These are phyloP conservation scores for Torrubiellomyces zombiae DNA, from an alignment of 2,329 filamentous ascomycete species.

Conservation along the genomic window DNA sequence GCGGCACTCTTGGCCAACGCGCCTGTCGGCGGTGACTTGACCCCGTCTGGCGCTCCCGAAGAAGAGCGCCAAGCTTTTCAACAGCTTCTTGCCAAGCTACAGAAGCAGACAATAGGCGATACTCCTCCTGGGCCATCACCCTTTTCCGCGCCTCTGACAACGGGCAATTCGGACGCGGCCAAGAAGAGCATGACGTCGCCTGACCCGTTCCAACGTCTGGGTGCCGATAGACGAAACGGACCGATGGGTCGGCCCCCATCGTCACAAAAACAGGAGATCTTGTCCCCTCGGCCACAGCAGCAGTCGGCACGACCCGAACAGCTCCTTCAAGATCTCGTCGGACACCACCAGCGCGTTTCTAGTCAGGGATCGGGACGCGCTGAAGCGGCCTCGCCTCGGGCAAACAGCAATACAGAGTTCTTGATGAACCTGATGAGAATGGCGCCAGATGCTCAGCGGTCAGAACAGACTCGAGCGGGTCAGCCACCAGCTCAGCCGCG, in stretches of 20 bases:
- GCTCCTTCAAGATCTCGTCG: slow-evolving; percentile 42
- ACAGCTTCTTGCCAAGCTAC: slow-evolving; percentile 65
- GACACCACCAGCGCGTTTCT: slow-evolving; percentile 38
- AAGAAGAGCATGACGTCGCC: slow-evolving; percentile 28
- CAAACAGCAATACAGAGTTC: slow-evolving; percentile 61
- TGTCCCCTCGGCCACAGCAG: slow-evolving; percentile 31
- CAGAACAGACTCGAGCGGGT: slow-evolving; percentile 25
- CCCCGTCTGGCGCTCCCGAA: slow-evolving; percentile 21
- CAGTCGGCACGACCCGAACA: slow-evolving; percentile 40
- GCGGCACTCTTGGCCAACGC: slow-evolving; percentile 12
- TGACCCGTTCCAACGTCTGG: slow-evolving; percentile 30
- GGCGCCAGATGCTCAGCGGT: slow-evolving; percentile 29
- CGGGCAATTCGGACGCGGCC: slow-evolving; percentile 9
- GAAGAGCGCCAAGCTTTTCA: slow-evolving; percentile 78
- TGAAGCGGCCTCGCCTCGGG: slow-evolving; percentile 25
- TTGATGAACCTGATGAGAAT: slow-evolving; percentile 65
- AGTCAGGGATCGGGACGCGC: slow-evolving; percentile 31
- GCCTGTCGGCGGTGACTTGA: slow-evolving; percentile 2
- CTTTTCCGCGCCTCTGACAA: slow-evolving; percentile 24
- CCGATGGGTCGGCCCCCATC: slow-evolving; percentile 22
- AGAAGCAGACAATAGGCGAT: slow-evolving; percentile 33
- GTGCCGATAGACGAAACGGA: slow-evolving; percentile 27
- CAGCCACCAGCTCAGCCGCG: slow-evolving; percentile 8
- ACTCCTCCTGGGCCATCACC: slow-evolving; percentile 27
- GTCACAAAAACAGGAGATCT: slow-evolving; percentile 32